Evolutionary conservation across 2,329 filamentous ascomycete genomes (phyloP).

Genomic region (Dothideomycetidae sp.): DNA sequence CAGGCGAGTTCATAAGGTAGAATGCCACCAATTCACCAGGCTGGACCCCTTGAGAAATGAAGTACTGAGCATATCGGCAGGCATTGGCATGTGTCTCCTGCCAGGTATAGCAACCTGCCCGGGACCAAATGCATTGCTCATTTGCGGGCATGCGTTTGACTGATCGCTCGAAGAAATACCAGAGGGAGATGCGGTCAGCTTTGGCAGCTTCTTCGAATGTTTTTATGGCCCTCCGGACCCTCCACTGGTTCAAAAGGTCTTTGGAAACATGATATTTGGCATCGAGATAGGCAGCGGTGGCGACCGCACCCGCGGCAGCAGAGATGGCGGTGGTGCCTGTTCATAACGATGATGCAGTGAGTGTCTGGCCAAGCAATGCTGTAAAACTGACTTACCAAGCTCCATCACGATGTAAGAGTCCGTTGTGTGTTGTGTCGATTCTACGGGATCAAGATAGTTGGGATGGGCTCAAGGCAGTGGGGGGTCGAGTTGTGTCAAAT

Average conservation of each 20-base stretch:
- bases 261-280: constrained; percentile 54
- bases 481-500: neutral
- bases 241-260: constrained; percentile 40
- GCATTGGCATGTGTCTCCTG: constrained; percentile 40
- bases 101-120: constrained; percentile 46
- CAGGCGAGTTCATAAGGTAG: constrained; percentile 24
- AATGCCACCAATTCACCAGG: constrained; percentile 22
- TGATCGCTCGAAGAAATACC: constrained; percentile 50
- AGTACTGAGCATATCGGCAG: constrained; percentile 49
- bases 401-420: too few relatives aligned
- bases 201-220: constrained; percentile 30
- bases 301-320: constrained; percentile 16
- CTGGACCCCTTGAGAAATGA: constrained; percentile 28
- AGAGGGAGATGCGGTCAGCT: constrained; percentile 43
- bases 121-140: constrained; percentile 53
- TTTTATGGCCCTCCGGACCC: constrained; percentile 29
- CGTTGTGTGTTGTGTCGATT: too few relatives aligned
- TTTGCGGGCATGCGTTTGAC: constrained; percentile 18
- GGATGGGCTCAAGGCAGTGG: neutral
- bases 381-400: neutral
- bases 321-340: neutral
- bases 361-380: neutral
- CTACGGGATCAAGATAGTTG: neutral
- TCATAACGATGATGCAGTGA: too few relatives aligned
- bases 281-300: constrained; percentile 46